Evolutionary conservation across 768 basidiomycete genomes (phyloP).

Genomic region (Trametes maxima): DNA sequence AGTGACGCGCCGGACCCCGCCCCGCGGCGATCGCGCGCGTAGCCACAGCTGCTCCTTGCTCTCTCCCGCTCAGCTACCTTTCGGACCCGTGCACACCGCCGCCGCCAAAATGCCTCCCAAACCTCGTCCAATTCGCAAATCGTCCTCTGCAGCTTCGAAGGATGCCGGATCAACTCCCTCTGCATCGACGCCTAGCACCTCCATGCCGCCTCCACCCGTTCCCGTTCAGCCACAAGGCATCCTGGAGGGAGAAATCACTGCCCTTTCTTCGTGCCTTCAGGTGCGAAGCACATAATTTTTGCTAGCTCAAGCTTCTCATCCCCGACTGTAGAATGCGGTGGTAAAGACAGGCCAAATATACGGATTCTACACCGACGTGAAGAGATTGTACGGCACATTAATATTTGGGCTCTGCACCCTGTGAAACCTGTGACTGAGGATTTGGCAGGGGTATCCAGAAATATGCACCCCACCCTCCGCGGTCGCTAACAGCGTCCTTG

Average conservation of each 20-base stretch:
- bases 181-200: constrained; percentile 24
- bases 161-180: constrained; percentile 32
- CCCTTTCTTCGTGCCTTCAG: constrained; percentile 58
- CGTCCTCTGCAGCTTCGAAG: constrained; percentile 32
- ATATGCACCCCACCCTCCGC: constrained; percentile 63
- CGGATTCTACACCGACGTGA: constrained; percentile 65
- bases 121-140: constrained; percentile 40
- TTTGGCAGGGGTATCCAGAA: constrained; percentile 55
- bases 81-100: background rate
- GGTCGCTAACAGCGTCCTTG: constrained; percentile 61
- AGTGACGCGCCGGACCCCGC: background rate
- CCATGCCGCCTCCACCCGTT: constrained; percentile 60
- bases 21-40: constrained; percentile 7
- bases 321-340: constrained; percentile 51
- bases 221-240: constrained; percentile 44
- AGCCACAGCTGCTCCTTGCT: background rate
- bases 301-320: background rate
- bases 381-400: constrained; percentile 64
- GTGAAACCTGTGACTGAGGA: background rate
- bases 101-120: constrained; percentile 47
- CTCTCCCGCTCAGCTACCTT: background rate
- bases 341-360: constrained; percentile 74
- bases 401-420: background rate
- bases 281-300: constrained; percentile 27
- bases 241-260: constrained; percentile 67